A percentile compares a stretch with the other conserved stretches of the same genome.
phyloP scores from a whole-genome alignment of 2,329 filamentous ascomycete genomes.

The Fusarium oxysporum region DNA sequence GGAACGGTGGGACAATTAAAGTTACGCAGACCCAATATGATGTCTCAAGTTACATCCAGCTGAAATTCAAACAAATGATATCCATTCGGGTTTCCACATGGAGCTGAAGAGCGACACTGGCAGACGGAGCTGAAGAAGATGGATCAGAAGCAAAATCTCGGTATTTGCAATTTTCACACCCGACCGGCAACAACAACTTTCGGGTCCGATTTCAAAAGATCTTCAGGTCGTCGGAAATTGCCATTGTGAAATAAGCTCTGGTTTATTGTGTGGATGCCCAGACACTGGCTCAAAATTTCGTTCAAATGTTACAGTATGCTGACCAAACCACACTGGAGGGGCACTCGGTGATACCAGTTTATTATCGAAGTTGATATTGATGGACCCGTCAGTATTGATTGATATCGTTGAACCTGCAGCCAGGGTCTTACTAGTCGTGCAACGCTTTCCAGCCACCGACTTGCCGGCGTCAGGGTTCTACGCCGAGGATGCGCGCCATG shows the following conservation, averaged over 20 bases:
- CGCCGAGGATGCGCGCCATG: slow-evolving; percentile 4
- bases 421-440: slow-evolving; percentile 5
- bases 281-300: neutral
- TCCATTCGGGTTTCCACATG: neutral
- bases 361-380: neutral
- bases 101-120: neutral
- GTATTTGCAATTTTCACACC: neutral
- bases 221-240: neutral
- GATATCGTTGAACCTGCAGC: neutral
- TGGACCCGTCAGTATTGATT: neutral
- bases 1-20: slow-evolving; percentile 4
- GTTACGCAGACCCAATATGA: neutral
- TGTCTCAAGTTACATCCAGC: neutral
- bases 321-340: neutral
- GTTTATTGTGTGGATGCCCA: neutral
- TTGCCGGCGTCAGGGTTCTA: slow-evolving; percentile 15
- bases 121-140: neutral
- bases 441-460: slow-evolving; percentile 7
- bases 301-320: neutral
- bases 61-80: neutral
- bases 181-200: neutral
- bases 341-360: neutral
- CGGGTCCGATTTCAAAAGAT: neutral
- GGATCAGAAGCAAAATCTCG: neutral
- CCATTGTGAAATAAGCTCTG: neutral